Percentiles rank a stretch among this genome's conserved stretches.
These are phyloP conservation scores for Alternaria gansuensis DNA, from an alignment of 2,329 filamentous ascomycete species.

Conservation along the genomic window DNA sequence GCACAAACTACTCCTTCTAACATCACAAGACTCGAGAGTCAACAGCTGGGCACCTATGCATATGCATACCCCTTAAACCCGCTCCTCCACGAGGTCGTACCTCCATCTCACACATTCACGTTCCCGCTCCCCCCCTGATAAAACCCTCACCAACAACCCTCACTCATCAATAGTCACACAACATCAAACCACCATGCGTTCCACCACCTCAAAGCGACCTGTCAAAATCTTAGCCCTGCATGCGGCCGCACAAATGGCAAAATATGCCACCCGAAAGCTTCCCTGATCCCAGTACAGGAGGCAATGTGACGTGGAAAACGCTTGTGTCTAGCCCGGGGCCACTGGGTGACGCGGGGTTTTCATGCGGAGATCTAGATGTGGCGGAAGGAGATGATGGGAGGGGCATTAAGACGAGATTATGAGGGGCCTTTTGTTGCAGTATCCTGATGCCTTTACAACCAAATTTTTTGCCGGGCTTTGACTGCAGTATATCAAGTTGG, in stretches of 20 bases:
- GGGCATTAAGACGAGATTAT: background rate
- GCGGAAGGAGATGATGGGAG: background rate
- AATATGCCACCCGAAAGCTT: conserved; percentile 21
- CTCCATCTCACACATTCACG: background rate
- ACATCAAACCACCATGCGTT: conserved; percentile 7
- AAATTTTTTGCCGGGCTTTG: background rate
- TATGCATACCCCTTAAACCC: background rate
- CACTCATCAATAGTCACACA: conserved; percentile 1
- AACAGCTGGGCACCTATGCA: background rate
- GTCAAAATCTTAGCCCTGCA: conserved; percentile 4
- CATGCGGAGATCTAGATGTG: conserved; percentile 56
- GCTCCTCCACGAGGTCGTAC: conserved; percentile 3
- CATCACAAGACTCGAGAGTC: background rate
- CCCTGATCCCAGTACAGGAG: conserved; percentile 13
- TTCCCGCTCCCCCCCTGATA: background rate
- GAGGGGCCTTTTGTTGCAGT: background rate
- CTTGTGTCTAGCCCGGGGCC: conserved; percentile 34
- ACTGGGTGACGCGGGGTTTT: conserved; percentile 35
- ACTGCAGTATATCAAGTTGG: background rate
- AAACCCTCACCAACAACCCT: background rate
- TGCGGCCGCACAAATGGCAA: background rate
- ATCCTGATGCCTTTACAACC: background rate
- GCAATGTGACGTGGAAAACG: conserved; percentile 54
- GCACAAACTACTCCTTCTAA: background rate
- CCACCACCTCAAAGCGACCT: background rate